Evolutionary conservation across 1,139 yeast species (phyloP), one percentile per base, ranked within the genome.

Genomic region (Zygosaccharomyces sapae): DNA sequence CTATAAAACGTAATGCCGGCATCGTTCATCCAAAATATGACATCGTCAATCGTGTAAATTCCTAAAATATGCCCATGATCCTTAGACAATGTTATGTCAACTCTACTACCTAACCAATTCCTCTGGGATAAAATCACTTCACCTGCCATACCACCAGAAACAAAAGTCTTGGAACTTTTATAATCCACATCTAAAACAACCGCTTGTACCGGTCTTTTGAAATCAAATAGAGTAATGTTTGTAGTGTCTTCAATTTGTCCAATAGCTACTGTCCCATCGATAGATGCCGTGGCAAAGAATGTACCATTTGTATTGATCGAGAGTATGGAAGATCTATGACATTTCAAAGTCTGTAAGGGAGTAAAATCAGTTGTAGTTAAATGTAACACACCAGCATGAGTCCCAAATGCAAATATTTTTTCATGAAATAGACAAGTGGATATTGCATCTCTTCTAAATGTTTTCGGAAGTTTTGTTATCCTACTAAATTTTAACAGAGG

Each of bases 121-220:
- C 81, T 75, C 40, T 83, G 84, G 1, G 95, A 83, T 46, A 81
- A 70, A 0, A 86, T 70, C 0, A 92, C 83, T 48, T 86, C 81
- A 0, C 97, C 97, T 12, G 92, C 84, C 73, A 84, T 88, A 0
- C 97, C 97, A 2, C 97, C 97, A 33, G 90, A 83, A 0, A 87
- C 73, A 55, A 88, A 89, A 8, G 83, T 75, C 48, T 80, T 77
- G 0, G 81, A 74, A 9, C 72, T 74, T 37, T 66, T 64, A 63
- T 86, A 92, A 52, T 83, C 79, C 16, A 80, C 79, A 55, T 87
- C 95, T 4, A 92, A 66, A 0, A 90, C 85, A 2, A 92, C 94
- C 0, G 95, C 81, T 63, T 89, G 95, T 0, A 94, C 79, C 0
- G 98, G 97, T 31, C 97, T 70, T 58, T 86, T 84, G 65, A 89